A percentile compares a stretch with the other conserved stretches of the same genome.
These are phyloP conservation scores for Microcyclospora pomicola DNA, from an alignment of 2,329 filamentous ascomycete species.

Conservation along the genomic window DNA sequence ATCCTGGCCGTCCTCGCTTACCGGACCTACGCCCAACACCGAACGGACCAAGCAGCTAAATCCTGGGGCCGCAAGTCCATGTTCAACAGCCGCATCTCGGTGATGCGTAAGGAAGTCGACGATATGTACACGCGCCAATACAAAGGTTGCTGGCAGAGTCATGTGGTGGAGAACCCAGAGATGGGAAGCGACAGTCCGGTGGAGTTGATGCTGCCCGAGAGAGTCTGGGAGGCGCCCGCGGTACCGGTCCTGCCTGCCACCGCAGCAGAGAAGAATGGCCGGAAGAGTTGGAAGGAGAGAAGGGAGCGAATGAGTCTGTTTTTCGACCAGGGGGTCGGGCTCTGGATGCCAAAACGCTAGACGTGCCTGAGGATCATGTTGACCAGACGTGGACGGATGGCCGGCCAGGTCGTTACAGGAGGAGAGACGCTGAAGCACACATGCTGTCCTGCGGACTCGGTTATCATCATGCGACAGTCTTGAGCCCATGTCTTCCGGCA, in stretches of 20 bases:
- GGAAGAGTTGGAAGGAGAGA: constrained; percentile 2
- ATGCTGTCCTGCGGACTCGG: no score
- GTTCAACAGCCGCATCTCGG: constrained; percentile 12
- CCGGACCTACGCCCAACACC: constrained; percentile 8
- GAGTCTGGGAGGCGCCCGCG: constrained; percentile 14
- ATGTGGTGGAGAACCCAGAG: constrained; percentile 15
- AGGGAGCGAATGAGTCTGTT: constrained; percentile 13
- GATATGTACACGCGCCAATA: constrained; percentile 12
- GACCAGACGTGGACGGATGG: neutral
- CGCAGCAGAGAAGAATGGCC: neutral
- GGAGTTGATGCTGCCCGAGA: constrained; percentile 11
- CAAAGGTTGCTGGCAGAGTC: constrained; percentile 9
- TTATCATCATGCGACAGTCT: no score
- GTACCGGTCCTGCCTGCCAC: constrained; percentile 2
- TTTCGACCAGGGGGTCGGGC: constrained; percentile 13
- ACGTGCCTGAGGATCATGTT: neutral
- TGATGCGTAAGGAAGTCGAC: constrained; percentile 15
- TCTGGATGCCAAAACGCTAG: constrained; percentile 15
- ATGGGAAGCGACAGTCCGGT: constrained; percentile 14
- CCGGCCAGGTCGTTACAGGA: no score
- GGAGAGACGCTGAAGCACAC: no score
- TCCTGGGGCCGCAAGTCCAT: constrained; percentile 13
- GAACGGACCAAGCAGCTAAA: constrained; percentile 7
- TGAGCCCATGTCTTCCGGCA: no score
- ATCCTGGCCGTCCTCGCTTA: constrained; percentile 8